Percentiles rank a stretch among this genome's conserved stretches.
These are phyloP conservation scores for Fusarium camptoceras DNA, from an alignment of 2,329 filamentous ascomycete genomes.

Conservation along the genomic window DNA sequence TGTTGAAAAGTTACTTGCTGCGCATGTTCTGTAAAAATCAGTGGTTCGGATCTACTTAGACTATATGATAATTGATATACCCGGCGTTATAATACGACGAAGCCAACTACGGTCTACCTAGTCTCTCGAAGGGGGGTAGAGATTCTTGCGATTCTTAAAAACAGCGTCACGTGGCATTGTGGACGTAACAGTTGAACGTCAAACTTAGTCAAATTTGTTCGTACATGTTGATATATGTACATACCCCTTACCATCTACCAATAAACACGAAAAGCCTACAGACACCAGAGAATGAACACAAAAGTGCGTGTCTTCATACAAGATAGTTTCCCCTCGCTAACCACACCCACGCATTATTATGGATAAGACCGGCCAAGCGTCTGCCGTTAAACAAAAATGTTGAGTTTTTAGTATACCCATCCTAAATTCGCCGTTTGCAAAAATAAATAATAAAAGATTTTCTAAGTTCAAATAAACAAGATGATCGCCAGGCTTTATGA, in stretches of 20 bases:
- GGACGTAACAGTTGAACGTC: constrained; percentile 2
- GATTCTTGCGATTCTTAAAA: background rate
- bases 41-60: constrained; percentile 11
- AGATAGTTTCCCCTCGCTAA: constrained; percentile 33
- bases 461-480: constrained; percentile 22
- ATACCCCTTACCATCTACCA: constrained; percentile 33
- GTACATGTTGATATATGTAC: constrained; percentile 41
- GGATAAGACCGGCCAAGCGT: constrained; percentile 30
- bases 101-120: background rate
- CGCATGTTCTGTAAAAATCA: constrained; percentile 9
- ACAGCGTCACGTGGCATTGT: background rate
- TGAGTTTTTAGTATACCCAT: constrained; percentile 43
- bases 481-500: constrained; percentile 27
- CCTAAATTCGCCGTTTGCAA: constrained; percentile 38
- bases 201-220: constrained; percentile 43
- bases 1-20: constrained; percentile 47
- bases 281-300: constrained; percentile 35
- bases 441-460: constrained; percentile 10
- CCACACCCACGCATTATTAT: constrained; percentile 43
- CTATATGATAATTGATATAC: constrained; percentile 35
- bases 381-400: constrained; percentile 35
- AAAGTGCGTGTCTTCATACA: constrained; percentile 15
- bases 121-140: background rate
- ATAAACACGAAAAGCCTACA: constrained; percentile 26
- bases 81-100: constrained; percentile 27